Conservation (phyloP, 768 basidiomycete genomes). For the Gelatoporia subvermispora region DNA sequence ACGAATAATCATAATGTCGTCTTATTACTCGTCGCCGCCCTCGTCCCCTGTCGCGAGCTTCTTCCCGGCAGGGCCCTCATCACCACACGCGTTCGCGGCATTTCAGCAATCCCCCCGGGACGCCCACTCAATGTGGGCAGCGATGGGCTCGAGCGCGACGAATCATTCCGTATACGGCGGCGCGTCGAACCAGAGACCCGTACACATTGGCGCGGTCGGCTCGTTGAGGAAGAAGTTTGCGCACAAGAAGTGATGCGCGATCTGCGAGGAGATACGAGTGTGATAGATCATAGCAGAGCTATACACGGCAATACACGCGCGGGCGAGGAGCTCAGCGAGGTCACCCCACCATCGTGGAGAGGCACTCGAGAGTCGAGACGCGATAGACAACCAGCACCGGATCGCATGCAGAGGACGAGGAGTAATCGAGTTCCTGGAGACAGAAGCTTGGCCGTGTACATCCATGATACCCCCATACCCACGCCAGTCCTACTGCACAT, state of each 20-base stretch:
- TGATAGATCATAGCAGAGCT: too few species aligned
- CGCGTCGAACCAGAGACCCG: neutral
- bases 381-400: too few species aligned
- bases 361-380: too few species aligned
- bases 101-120: constrained; percentile 32
- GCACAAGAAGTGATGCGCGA: constrained; percentile 5
- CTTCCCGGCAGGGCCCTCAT: constrained; percentile 29
- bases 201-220: neutral
- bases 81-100: constrained; percentile 30
- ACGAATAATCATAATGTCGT: constrained; percentile 20
- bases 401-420: too few species aligned
- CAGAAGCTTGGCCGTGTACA: too few species aligned
- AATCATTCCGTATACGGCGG: constrained; percentile 9
- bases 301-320: too few species aligned
- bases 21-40: constrained; percentile 23
- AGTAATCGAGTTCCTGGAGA: too few species aligned
- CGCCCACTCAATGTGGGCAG: constrained; percentile 27
- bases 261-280: neutral
- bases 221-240: constrained; percentile 10
- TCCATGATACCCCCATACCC: too few species aligned
- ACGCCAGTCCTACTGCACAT: too few species aligned
- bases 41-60: constrained; percentile 23
- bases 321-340: too few species aligned
- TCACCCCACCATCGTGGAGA: too few species aligned
- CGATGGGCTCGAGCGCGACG: constrained; percentile 12